Evolutionary conservation across 495 filamentous ascomycete genomes (phyloP).

Genomic region (Hypoxylon cercidicola): DNA sequence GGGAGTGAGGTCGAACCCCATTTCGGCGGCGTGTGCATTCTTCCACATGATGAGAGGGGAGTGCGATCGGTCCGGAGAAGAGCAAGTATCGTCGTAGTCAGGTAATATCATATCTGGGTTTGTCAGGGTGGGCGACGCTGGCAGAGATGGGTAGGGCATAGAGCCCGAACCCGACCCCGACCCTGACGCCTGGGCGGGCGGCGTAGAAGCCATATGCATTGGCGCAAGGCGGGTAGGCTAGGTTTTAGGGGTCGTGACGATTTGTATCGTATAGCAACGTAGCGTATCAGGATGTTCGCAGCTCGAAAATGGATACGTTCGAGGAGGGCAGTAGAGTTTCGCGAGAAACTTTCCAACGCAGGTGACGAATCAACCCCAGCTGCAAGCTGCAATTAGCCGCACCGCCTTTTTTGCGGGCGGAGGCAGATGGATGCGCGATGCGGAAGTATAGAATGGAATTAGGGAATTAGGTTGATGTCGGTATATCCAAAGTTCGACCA

Average conservation of each 20-base stretch:
- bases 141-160: constrained; percentile 52
- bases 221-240: constrained; percentile 10
- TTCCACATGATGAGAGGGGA: constrained; percentile 59
- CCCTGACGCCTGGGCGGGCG: constrained; percentile 25
- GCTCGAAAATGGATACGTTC: background rate
- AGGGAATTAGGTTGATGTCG: constrained; percentile 23
- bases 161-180: constrained; percentile 42
- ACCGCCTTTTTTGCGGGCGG: constrained; percentile 30
- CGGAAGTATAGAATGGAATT: constrained; percentile 7
- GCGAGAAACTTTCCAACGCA: background rate
- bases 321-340: constrained; percentile 7
- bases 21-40: constrained; percentile 47
- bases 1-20: constrained; percentile 49
- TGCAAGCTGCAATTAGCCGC: constrained; percentile 36
- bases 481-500: constrained; percentile 35
- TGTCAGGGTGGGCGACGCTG: constrained; percentile 84
- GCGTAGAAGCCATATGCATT: constrained; percentile 40
- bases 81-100: constrained; percentile 65
- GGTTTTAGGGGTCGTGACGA: constrained; percentile 13
- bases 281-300: constrained; percentile 6
- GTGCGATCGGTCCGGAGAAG: constrained; percentile 55
- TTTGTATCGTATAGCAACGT: background rate
- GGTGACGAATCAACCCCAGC: constrained; percentile 24
- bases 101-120: constrained; percentile 96
- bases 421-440: constrained; percentile 4